Evolutionary conservation across 225 moss, liverwort and hornwort species (phyloP).

Genomic region (Bryoerythrophyllum caledonicum): DNA sequence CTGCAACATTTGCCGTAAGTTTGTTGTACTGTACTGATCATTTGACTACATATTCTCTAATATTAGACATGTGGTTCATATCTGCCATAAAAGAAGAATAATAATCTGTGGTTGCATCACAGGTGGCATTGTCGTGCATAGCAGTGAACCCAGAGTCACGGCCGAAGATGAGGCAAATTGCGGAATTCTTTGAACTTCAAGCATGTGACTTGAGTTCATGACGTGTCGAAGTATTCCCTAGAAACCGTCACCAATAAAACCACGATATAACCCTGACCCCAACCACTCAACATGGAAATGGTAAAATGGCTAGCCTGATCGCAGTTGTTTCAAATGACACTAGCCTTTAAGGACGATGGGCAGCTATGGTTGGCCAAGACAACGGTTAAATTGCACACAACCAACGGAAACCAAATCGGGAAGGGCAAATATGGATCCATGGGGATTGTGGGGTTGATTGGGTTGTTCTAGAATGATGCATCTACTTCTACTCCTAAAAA

Average conservation of each 20-base stretch:
- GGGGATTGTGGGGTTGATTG: too few species aligned
- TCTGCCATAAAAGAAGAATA: neutral
- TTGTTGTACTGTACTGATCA: neutral
- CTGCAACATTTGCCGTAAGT: neutral
- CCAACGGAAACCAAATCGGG: too few species aligned
- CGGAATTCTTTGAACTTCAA: conserved; percentile 40
- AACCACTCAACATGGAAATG: neutral
- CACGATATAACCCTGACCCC: neutral
- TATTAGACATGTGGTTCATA: neutral
- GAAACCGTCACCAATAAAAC: conserved; percentile 2
- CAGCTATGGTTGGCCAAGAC: too few species aligned
- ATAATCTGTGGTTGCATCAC: conserved; percentile 6
- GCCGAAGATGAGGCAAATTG: conserved; percentile 58
- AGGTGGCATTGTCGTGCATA: conserved; percentile 58
- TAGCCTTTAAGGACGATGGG: too few species aligned
- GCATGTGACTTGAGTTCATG: conserved; percentile 16
- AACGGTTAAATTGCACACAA: too few species aligned
- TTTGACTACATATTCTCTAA: neutral
- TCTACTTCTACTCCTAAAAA: too few species aligned
- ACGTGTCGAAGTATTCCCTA: neutral
- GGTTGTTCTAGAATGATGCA: too few species aligned
- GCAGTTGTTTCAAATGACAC: neutral
- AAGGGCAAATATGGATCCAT: too few species aligned
- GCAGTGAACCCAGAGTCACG: conserved; percentile 43
- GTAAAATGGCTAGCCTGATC: neutral